These are phyloP conservation scores for Chrysoporthe cubensis DNA, from an alignment of 2,329 filamentous ascomycete species.

Conservation along the genomic window DNA sequence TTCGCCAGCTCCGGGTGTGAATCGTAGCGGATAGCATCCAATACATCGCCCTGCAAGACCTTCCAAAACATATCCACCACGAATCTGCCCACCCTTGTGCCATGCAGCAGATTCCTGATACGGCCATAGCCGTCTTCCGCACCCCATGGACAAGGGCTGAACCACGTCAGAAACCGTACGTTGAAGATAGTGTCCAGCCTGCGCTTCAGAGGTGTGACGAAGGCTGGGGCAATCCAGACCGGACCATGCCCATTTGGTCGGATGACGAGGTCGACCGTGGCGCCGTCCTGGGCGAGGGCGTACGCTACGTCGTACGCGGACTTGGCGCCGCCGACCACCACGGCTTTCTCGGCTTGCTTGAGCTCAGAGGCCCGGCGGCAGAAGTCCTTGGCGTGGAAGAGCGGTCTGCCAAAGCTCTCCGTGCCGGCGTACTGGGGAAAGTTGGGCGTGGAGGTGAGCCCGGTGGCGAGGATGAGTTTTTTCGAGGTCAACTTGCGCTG, in stretches of 20 bases:
- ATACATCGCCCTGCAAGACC: conserved; percentile 50
- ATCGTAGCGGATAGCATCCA: conserved; percentile 51
- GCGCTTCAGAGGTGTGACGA: conserved; percentile 64
- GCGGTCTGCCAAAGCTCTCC: conserved; percentile 41
- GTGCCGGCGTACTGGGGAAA: conserved; percentile 44
- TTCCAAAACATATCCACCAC: conserved; percentile 55
- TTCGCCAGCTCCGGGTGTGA: conserved; percentile 44
- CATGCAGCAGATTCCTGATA: conserved; percentile 54
- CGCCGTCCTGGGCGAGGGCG: conserved; percentile 52
- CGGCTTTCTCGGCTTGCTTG: conserved; percentile 39
- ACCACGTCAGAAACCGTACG: conserved; percentile 63
- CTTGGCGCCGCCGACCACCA: conserved; percentile 61
- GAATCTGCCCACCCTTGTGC: conserved; percentile 51
- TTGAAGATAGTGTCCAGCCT: conserved; percentile 60
- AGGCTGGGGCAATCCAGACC: conserved; percentile 56
- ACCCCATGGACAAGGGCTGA: conserved; percentile 69
- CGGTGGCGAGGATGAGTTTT: conserved; percentile 56
- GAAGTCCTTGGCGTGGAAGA: conserved; percentile 52
- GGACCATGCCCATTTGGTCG: conserved; percentile 56
- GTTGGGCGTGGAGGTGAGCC: conserved; percentile 49
- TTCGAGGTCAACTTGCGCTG: conserved; percentile 33
- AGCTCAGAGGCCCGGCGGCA: conserved; percentile 39
- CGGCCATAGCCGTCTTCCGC: conserved; percentile 54
- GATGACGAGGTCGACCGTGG: conserved; percentile 55
- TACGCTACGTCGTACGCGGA: conserved; percentile 63